Conservation (phyloP, 495 filamentous ascomycete species). For the Glonium stellatum region DNA sequence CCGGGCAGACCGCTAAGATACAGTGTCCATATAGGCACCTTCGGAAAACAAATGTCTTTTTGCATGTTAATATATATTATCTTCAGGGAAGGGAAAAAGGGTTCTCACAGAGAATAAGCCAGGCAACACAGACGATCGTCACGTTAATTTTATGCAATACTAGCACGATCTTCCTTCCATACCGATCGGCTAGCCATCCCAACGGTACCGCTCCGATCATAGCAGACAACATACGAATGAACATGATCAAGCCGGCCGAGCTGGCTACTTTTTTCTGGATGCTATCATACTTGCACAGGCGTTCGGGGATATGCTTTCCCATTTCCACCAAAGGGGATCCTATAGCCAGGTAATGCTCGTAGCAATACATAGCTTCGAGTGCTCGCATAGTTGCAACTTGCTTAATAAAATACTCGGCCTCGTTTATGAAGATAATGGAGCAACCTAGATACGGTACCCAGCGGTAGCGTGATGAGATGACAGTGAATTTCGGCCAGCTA, state of each 20-base stretch:
- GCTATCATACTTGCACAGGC: not conserved
- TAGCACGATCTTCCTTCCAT: not conserved
- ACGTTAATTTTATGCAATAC: not conserved
- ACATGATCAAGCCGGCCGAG: not conserved
- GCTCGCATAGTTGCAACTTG: slow-evolving; percentile 1
- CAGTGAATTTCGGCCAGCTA: not conserved
- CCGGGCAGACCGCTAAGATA: not conserved
- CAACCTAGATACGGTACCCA: slow-evolving; percentile 1
- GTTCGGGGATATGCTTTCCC: slow-evolving; percentile 6
- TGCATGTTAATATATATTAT: not conserved
- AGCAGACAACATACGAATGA: not conserved
- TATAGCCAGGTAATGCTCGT: not conserved
- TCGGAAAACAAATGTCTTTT: not conserved
- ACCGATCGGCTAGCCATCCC: not conserved
- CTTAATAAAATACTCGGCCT: slow-evolving; percentile 8
- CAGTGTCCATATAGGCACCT: not conserved
- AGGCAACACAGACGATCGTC: not conserved
- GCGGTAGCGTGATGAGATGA: not conserved
- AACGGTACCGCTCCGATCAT: not conserved
- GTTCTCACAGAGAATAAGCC: not conserved
- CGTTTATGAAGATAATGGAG: not conserved
- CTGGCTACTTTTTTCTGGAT: slow-evolving; percentile 1
- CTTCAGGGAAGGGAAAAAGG: not conserved
- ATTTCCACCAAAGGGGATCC: not conserved
- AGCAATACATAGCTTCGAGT: slow-evolving; percentile 3